phyloP scores from a whole-genome alignment of 495 filamentous ascomycete genomes.

The Penicilliopsis zonata region DNA sequence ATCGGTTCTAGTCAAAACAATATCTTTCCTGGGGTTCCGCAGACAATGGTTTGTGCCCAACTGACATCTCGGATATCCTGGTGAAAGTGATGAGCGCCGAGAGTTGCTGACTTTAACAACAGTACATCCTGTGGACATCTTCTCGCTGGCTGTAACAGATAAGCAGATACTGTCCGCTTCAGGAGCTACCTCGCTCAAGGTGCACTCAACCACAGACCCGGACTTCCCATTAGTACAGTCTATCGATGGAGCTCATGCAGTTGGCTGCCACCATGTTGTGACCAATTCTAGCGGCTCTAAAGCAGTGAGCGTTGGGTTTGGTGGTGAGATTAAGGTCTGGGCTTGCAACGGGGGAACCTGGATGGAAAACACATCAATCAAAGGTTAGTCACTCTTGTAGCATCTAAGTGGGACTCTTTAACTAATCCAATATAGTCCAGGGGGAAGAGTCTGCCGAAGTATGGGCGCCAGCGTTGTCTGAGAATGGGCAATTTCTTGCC shows the following conservation, averaged over 20 bases:
- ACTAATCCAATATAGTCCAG: constrained; percentile 4
- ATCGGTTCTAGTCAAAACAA: constrained; percentile 72
- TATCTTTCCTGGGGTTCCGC: constrained; percentile 85
- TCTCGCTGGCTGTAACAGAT: constrained; percentile 72
- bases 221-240: constrained; percentile 68
- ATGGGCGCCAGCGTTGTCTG: constrained; percentile 80
- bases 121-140: constrained; percentile 87
- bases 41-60: constrained; percentile 63
- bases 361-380: constrained; percentile 37
- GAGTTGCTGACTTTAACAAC: constrained; percentile 9
- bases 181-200: constrained; percentile 64
- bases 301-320: constrained; percentile 77
- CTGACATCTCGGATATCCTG: neutral
- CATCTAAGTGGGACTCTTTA: neutral
- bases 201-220: constrained; percentile 58
- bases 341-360: constrained; percentile 37
- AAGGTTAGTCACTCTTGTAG: constrained; percentile 22
- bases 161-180: constrained; percentile 68
- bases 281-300: constrained; percentile 54
- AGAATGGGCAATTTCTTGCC: constrained; percentile 70
- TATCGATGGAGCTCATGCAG: constrained; percentile 60
- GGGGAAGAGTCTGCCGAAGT: constrained; percentile 46
- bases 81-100: no score
- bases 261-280: constrained; percentile 81
- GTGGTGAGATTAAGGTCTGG: constrained; percentile 79